Conservation (phyloP, 305 asterid genomes). For the Striga hermonthica region DNA sequence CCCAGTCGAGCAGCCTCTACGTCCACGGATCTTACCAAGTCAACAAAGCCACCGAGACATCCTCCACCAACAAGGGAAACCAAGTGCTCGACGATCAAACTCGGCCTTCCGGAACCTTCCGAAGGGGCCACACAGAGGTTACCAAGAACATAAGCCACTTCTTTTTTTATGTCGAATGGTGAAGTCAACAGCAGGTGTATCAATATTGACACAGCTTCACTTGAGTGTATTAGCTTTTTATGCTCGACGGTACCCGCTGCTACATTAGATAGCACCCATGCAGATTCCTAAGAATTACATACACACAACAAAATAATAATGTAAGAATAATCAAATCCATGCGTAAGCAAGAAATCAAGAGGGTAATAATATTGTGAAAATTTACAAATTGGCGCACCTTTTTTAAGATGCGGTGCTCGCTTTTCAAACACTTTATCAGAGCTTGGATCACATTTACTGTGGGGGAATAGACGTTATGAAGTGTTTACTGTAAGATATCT, state of each 20-base stretch:
- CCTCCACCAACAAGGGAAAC: constrained; percentile 71
- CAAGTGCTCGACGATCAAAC: constrained; percentile 70
- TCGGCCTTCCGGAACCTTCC: constrained; percentile 68
- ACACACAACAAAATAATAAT: constrained; percentile 11
- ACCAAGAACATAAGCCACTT: constrained; percentile 88
- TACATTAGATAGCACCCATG: constrained; percentile 90
- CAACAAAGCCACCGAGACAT: constrained; percentile 72
- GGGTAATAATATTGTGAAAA: constrained; percentile 1
- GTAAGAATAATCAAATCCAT: constrained; percentile 2
- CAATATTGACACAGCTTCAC: constrained; percentile 64
- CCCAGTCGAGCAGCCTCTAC: constrained; percentile 88
- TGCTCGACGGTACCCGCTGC: constrained; percentile 88
- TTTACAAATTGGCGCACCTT: constrained; percentile 50
- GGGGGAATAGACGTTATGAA: constrained; percentile 29
- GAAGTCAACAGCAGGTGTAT: constrained; percentile 59
- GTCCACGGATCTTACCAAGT: constrained; percentile 82
- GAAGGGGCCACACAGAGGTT: constrained; percentile 79
- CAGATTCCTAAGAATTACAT: constrained; percentile 61
- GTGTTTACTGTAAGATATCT: constrained; percentile 13
- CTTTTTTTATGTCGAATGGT: constrained; percentile 87
- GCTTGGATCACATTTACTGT: constrained; percentile 65
- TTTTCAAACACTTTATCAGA: constrained; percentile 68
- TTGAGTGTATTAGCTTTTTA: constrained; percentile 64
- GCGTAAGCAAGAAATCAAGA: constrained; percentile 15
- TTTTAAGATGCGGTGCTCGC: constrained; percentile 81